Base-by-base conservation (phyloP, 768 basidiomycete genomes). In the Lactarius sp. region DNA sequence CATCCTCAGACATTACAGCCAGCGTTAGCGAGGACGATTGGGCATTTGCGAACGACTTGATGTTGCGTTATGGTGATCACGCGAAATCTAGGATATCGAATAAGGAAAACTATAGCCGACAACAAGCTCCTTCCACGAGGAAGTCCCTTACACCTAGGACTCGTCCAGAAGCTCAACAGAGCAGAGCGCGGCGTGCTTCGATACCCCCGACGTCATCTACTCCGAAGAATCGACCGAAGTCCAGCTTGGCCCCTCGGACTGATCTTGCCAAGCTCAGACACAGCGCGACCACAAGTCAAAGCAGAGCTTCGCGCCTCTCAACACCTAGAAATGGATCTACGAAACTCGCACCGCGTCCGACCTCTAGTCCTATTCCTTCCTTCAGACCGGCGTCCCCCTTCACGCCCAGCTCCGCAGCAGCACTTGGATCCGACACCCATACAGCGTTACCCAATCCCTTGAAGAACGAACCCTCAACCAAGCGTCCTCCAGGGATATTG, bases 1-100 rank as follows among this genome's bases (percentile, higher is more conserved):
- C 46, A 18, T 66, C 65, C 22, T 59, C 63, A 6, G 58, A 56
- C 18, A 44, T 61, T 18, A n/a, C 20, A 6, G 56, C 62, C 18
- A 62, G 33, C 55, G 52, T 63, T 20, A 70, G 71, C 41, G 69
- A 71, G 41, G 72, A 78, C 33, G 77, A 77, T 53, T 77, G 78
- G 76, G 71, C 67, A 3, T 76, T 77, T 51, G 65, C 75, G 18
- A 68, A 69, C 36, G 77, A 73, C 49, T 69, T 78, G 44, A 69
- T 77, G 22, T 71, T 67, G 22, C 65, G 68, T 47, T 66, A 69
- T 46, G 62, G 62, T 47, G 65, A 51, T 22, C 39, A 22, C 20
- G 10, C 52, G 9, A 31, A 56, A 16, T 44, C 47, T n/a, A 60
- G 51, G 22, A 54, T 14, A 9, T 58, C 56, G 7, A 47, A 9